These are phyloP conservation scores for Cyberlindnera mycetangii DNA, from an alignment of 805 yeast species.

Conservation along the genomic window DNA sequence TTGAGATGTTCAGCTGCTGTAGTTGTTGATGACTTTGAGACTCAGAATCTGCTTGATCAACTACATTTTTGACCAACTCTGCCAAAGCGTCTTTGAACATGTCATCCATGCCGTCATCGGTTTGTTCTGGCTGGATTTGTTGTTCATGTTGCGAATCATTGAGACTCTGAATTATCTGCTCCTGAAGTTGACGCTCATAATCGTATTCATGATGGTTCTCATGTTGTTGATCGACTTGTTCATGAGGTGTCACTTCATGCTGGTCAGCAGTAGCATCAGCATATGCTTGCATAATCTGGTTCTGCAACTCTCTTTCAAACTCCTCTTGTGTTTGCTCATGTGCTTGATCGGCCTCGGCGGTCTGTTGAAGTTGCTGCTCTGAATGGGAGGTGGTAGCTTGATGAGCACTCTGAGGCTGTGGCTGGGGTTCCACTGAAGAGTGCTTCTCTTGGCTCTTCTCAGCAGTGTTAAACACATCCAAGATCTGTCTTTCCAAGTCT, in stretches of 20 bases:
- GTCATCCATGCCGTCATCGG: constrained; percentile 21
- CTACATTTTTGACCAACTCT: constrained; percentile 54
- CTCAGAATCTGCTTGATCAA: constrained; percentile 33
- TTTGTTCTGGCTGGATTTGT: constrained; percentile 1
- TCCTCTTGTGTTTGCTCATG: constrained; percentile 12
- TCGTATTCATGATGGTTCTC: constrained; percentile 6
- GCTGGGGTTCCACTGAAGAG: not conserved
- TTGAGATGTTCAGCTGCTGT: not conserved
- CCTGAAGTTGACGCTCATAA: constrained; percentile 23
- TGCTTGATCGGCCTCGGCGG: not conserved
- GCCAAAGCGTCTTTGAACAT: constrained; percentile 52
- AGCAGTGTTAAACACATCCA: constrained; percentile 18
- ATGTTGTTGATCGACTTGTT: constrained; percentile 1
- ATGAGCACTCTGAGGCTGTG: not conserved
- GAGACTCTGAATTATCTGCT: constrained; percentile 23
- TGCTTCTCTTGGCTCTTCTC: not conserved
- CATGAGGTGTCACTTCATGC: constrained; percentile 10
- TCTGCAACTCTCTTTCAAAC: constrained; percentile 23
- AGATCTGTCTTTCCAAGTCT: constrained; percentile 24
- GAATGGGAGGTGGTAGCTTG: not conserved
- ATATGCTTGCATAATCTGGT: constrained; percentile 26
- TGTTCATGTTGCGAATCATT: constrained; percentile 14
- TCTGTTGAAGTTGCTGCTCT: not conserved
- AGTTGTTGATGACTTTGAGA: constrained; percentile 12
- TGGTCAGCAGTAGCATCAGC: constrained; percentile 18